Percentiles rank a stretch among this genome's conserved stretches.
phyloP scores from a whole-genome alignment of 2,329 filamentous ascomycete species.

The Hypoxylon sp. region DNA sequence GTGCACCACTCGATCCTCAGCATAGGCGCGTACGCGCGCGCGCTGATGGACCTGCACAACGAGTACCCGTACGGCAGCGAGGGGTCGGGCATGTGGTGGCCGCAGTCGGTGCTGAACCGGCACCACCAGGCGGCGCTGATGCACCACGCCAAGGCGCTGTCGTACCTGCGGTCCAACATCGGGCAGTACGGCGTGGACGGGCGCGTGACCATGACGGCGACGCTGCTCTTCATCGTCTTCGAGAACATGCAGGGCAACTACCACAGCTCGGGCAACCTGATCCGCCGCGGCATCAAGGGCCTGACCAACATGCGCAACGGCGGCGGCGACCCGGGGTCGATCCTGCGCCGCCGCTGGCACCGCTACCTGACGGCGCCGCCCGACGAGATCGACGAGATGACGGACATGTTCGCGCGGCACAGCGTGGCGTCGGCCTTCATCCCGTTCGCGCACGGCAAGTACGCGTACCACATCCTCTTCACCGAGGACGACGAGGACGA shows the following conservation, averaged over 20 bases:
- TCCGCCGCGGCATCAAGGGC: conserved; percentile 41
- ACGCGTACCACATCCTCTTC: conserved; percentile 41
- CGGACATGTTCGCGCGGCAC: conserved; percentile 39
- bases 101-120: conserved; percentile 30
- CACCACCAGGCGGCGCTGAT: conserved; percentile 41
- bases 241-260: conserved; percentile 45
- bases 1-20: conserved; percentile 41
- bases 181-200: conserved; percentile 33
- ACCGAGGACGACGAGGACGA: conserved; percentile 34
- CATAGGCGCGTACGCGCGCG: conserved; percentile 41
- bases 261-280: conserved; percentile 39
- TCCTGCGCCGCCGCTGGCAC: conserved; percentile 29
- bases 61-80: conserved; percentile 21
- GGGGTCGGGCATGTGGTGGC: conserved; percentile 35
- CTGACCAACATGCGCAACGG: conserved; percentile 32
- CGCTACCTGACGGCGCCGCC: conserved; percentile 19
- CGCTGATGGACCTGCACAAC: conserved; percentile 37
- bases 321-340: conserved; percentile 19
- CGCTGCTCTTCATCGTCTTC: conserved; percentile 42
- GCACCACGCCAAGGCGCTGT: conserved; percentile 41
- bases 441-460: conserved; percentile 41
- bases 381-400: conserved; percentile 41
- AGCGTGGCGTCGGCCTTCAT: conserved; percentile 35
- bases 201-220: conserved; percentile 39
- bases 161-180: conserved; percentile 36